Percentiles rank a stretch among this genome's conserved stretches.
Conservation (phyloP, 2,329 filamentous ascomycete species). For the Bimuria novae-zelandiae region DNA sequence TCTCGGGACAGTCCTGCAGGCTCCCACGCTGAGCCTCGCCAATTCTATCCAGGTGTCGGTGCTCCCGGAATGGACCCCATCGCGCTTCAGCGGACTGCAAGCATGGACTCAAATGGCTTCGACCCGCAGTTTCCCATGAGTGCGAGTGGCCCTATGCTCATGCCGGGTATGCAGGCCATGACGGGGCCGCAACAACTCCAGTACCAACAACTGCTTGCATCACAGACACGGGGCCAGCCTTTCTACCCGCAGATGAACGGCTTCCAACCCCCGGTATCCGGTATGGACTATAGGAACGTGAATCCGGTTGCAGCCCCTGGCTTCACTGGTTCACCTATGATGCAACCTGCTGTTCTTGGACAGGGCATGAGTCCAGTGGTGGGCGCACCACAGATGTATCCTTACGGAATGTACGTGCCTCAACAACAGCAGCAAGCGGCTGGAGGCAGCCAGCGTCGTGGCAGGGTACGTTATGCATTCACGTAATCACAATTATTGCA, state of each 20-base stretch:
- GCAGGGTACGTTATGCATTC: constrained; percentile 54
- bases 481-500: constrained; percentile 23
- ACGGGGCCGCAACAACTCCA: constrained; percentile 57
- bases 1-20: constrained; percentile 39
- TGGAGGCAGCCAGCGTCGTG: constrained; percentile 57
- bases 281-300: constrained; percentile 51
- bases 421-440: constrained; percentile 48
- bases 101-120: constrained; percentile 56
- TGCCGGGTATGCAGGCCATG: constrained; percentile 48
- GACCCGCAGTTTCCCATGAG: constrained; percentile 49
- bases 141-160: constrained; percentile 38
- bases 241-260: constrained; percentile 54
- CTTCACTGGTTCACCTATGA: constrained; percentile 50
- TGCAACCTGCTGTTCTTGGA: constrained; percentile 54
- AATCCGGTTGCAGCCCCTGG: constrained; percentile 49
- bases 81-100: constrained; percentile 52
- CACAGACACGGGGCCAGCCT: constrained; percentile 40
- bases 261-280: constrained; percentile 46
- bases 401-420: constrained; percentile 58
- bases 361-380: constrained; percentile 41
- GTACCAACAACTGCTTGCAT: constrained; percentile 61
- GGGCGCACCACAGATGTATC: constrained; percentile 47
- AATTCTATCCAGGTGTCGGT: constrained; percentile 43
- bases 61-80: constrained; percentile 48
- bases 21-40: constrained; percentile 37